Base-by-base conservation (phyloP, 2,329 filamentous ascomycete genomes). In the Aspergillus sp. region DNA sequence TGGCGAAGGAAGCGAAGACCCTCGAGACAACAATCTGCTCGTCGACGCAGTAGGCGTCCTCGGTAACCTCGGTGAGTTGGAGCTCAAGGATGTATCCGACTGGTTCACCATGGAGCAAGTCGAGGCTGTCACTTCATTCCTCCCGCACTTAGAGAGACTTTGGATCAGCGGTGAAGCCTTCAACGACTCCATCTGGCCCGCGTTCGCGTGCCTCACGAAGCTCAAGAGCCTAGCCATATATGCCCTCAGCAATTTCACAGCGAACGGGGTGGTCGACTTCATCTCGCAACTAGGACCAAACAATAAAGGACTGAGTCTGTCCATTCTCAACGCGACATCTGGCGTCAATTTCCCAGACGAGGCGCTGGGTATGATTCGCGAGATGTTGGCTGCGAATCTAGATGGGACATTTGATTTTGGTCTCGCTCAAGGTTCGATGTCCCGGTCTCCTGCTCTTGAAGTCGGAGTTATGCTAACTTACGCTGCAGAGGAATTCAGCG, bases 81-180 rank as follows among this genome's bases (percentile, higher is more conserved):
- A 70, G 15, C 63, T 75, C 22, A 71, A 70, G 51, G 68, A 71
- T 38, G 67, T 74, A 34, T 72, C 71, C 3, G 69, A 71, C 26
- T 64, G 65, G 38, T 74, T 74, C 57, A 63, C 66, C 6, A 61
- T 62, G 44, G 65, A 68, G 13, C 67, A 74, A 52, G 63, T 73
- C 47, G 62, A 65, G 22, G 47, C 62, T 7, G 56, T 75, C 7
- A 66, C 66, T 2, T 57, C 67, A 17, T 64, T 49, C 30, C 65
- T 75, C 18, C 67, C 69, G 5, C 56, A 65, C 24, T 61, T 75
- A 8, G 70, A 72, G 53, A 63, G 66, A 22, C 66, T 75, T 15
- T 72, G 66, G 64, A 69, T 72, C 6, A 67, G 66, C 49, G 72
- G 72, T 6, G 60, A 65, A 15, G 61, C 62, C 20, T 69, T 73